Conservation (phyloP, 148 eudicot genomes). For the Persicaria tinctoria region DNA sequence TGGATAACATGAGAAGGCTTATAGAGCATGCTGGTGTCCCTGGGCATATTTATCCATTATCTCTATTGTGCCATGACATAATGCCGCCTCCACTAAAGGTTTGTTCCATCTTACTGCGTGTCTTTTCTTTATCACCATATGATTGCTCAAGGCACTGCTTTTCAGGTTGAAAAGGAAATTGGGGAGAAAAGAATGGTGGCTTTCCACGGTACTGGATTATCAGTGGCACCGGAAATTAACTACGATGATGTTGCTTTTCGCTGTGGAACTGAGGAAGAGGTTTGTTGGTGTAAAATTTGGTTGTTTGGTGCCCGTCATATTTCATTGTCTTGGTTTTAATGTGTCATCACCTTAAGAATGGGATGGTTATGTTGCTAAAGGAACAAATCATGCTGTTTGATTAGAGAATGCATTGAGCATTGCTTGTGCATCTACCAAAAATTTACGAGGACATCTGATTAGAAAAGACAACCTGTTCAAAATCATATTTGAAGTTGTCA, state of each 20-base stretch:
- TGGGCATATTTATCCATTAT: constrained; percentile 78
- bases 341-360: not conserved
- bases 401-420: not conserved
- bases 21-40: constrained; percentile 78
- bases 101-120: constrained; percentile 16
- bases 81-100: constrained; percentile 98
- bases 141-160: constrained; percentile 1
- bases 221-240: constrained; percentile 50
- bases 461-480: not conserved
- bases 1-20: constrained; percentile 94
- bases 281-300: constrained; percentile 11
- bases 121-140: not conserved
- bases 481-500: not conserved
- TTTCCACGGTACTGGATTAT: constrained; percentile 79
- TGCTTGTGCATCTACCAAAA: not conserved
- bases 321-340: not conserved
- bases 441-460: not conserved
- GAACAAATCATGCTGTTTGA: not conserved
- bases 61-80: constrained; percentile 76
- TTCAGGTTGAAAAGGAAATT: constrained; percentile 90
- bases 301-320: not conserved
- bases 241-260: constrained; percentile 41
- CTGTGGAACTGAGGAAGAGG: constrained; percentile 59
- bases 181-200: constrained; percentile 83
- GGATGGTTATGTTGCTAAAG: not conserved